Evolutionary conservation across 768 basidiomycete species (phyloP).

Genomic region (Goffeauzyma gilvescens): DNA sequence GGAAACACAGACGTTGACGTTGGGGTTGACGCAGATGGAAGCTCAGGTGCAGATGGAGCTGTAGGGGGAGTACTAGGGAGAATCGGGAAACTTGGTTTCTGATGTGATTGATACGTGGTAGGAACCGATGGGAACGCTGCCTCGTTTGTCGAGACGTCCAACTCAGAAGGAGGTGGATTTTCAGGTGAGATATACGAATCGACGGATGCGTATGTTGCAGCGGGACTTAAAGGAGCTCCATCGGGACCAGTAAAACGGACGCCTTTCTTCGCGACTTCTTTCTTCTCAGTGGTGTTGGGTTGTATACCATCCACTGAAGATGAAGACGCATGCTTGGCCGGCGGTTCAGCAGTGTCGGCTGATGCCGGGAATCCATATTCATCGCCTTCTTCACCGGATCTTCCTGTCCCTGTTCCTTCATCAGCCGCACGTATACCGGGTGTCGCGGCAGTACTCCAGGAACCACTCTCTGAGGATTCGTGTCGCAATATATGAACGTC

Average conservation of each 20-base stretch:
- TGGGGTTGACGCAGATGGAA: slow-evolving; percentile 11
- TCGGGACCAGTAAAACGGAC: slow-evolving; percentile 31
- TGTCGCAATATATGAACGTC: too few species aligned
- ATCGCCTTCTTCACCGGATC: too few species aligned
- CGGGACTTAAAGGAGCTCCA: slow-evolving; percentile 27
- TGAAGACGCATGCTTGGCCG: too few species aligned
- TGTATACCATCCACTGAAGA: too few species aligned
- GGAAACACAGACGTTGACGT: slow-evolving; percentile 2
- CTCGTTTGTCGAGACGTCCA: slow-evolving; percentile 10
- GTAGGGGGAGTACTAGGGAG: too few species aligned
- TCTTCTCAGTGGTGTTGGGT: too few species aligned
- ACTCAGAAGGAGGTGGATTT: slow-evolving; percentile 23
- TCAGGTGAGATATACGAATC: slow-evolving; percentile 22
- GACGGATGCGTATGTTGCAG: slow-evolving; percentile 12
- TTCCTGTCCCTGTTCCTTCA: slow-evolving; percentile 13
- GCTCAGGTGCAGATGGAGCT: too few species aligned
- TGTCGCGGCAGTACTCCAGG: slow-evolving; percentile 60
- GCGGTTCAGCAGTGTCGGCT: too few species aligned
- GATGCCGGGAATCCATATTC: too few species aligned
- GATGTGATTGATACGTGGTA: slow-evolving; percentile 18
- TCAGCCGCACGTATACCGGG: slow-evolving; percentile 38
- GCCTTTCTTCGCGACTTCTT: slow-evolving; percentile 21
- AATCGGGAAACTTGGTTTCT: too few species aligned
- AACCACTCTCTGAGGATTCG: slow-evolving; percentile 36
- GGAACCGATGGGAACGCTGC: slow-evolving; percentile 8